Evolutionary conservation across 495 filamentous ascomycete species (phyloP), one percentile per base, ranked within the genome.

Genomic region (Talaromyces trachyspermus): DNA sequence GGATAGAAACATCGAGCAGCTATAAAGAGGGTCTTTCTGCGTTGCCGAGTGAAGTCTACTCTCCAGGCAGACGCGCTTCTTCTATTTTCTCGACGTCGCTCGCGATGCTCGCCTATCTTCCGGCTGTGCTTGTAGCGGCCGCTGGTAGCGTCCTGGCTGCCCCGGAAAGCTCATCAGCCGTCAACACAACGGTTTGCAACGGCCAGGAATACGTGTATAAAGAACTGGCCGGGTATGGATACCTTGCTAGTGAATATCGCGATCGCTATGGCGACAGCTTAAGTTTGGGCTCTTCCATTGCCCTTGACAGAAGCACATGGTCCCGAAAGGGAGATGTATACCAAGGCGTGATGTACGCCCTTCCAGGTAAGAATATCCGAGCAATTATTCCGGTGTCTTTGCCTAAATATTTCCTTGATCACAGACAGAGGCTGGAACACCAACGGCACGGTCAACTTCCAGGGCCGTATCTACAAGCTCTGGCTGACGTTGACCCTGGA

Each of bases 181-280:
- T 79, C 17, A 78, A 75, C 50, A 56, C 71, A 46, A 78, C 77
- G 10, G 74, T 69, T 27, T 90, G 86, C 58, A 78, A 77, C 49
- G 79, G 81, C 26, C 69, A 80, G 52, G 66, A 61, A 0, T 89
- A 85, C 58, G 68, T 73, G 10, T 89, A 89, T 61, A 65, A 84
- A 47, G 71, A 78, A 36, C 76, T 90, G 3, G 83, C 80, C 10
- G 86, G 87, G 15, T 90, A 81, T 53, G 84, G 86, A 3, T 77
- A 70, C 49, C 55, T 89, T 22, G 58, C 76, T 2, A 69, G 69
- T 10, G 71, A 84, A 49, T 76, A 74, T 12, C 60, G 68, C 4
- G 87, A 90, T 66, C 79, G 86, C 57, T 84, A 76, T 50, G 81
- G 81, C 8, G 86, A 92, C 58, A 90, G 85, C 0, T 54, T 90